Conservation (phyloP, 164 flowering plant species). For the Liquidambar formosana region DNA sequence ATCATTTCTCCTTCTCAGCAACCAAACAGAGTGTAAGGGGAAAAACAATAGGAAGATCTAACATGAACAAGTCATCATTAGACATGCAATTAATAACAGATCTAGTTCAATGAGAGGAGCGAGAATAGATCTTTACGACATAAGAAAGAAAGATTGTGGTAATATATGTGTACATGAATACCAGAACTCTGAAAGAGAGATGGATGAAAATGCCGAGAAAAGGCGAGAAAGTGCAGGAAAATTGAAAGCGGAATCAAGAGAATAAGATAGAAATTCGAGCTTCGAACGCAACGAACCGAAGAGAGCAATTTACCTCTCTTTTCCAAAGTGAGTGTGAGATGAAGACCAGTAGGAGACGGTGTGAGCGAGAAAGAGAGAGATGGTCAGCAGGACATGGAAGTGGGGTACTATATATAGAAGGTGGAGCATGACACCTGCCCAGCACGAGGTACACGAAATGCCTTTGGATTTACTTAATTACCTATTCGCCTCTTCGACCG, state of each 20-base stretch:
- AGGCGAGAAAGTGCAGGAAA: not conserved
- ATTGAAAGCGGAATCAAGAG: not conserved
- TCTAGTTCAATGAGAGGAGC: not conserved
- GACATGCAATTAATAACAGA: not conserved
- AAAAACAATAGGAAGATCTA: not conserved
- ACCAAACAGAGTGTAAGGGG: conserved; percentile 1
- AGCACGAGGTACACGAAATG: too few relatives aligned
- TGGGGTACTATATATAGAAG: not conserved
- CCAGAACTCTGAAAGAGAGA: not conserved
- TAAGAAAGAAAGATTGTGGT: not conserved
- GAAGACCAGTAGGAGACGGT: not conserved
- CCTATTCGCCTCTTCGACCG: too few relatives aligned
- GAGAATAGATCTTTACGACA: not conserved
- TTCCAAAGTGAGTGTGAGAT: not conserved
- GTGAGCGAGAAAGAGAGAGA: not conserved
- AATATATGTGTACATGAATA: not conserved
- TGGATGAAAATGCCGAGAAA: not conserved
- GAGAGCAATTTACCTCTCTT: not conserved
- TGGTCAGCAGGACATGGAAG: not conserved
- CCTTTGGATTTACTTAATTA: too few relatives aligned
- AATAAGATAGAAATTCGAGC: not conserved
- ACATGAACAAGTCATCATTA: not conserved
- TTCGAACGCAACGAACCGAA: not conserved
- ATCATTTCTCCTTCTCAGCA: conserved; percentile 2
- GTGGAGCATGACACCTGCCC: not conserved